Conservation (phyloP, 768 basidiomycete species). For the Auriscalpium orientale region DNA sequence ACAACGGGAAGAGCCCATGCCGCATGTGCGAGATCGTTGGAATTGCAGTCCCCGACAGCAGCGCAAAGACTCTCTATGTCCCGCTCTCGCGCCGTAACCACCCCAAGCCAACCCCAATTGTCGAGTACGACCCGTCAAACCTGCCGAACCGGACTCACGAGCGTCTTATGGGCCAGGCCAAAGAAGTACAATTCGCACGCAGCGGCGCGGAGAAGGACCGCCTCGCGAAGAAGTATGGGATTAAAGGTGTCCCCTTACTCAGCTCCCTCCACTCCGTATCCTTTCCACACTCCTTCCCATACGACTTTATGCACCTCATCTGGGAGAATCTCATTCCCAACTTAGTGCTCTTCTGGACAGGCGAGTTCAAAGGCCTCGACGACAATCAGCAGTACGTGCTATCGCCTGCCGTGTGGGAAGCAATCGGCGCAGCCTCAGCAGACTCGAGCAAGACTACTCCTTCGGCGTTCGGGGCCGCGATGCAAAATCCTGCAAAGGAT, state of each 20-base stretch:
- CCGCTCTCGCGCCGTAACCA: background rate
- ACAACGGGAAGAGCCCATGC: conserved; percentile 20
- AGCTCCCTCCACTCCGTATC: conserved; percentile 23
- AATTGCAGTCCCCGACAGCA: conserved; percentile 8
- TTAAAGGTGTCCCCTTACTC: conserved; percentile 29
- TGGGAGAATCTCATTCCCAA: conserved; percentile 36
- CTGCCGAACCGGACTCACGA: conserved; percentile 30
- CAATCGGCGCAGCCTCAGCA: conserved; percentile 27
- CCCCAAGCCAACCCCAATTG: background rate
- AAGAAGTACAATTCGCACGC: conserved; percentile 18
- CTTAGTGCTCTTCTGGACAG: conserved; percentile 34
- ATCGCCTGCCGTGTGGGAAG: conserved; percentile 29
- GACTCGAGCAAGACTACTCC: conserved; percentile 31
- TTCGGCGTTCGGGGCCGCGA: conserved; percentile 26
- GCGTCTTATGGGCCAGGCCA: conserved; percentile 20
- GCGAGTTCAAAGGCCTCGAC: conserved; percentile 33
- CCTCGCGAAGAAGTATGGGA: conserved; percentile 24
- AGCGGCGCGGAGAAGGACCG: conserved; percentile 16
- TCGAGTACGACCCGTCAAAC: conserved; percentile 19
- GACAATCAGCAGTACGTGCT: conserved; percentile 25
- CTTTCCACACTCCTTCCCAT: conserved; percentile 34
- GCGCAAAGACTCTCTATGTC: background rate
- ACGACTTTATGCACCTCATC: conserved; percentile 45
- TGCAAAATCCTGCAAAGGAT: conserved; percentile 28
- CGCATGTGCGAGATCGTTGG: conserved; percentile 29